phyloP scores from a whole-genome alignment of 2,329 filamentous ascomycete genomes.

The Stachybotrys echinatus region DNA sequence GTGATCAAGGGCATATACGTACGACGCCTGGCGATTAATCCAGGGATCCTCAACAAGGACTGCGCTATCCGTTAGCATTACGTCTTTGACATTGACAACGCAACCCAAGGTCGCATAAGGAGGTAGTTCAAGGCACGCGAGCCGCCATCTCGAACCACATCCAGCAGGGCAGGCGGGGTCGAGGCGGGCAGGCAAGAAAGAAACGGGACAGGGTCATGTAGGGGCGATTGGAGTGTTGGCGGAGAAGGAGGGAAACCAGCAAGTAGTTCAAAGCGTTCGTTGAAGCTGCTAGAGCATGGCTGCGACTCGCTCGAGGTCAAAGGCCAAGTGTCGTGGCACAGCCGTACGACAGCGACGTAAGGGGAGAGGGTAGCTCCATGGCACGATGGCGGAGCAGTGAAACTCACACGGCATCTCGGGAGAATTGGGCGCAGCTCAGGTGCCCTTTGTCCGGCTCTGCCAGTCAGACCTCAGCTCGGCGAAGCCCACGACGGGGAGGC shows the following conservation, averaged over 20 bases:
- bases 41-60: constrained; percentile 33
- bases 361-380: not conserved
- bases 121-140: too few species aligned
- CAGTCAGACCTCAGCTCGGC: not conserved
- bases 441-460: not conserved
- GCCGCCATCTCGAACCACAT: too few species aligned
- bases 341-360: not conserved
- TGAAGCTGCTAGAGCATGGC: not conserved
- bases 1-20: constrained; percentile 10
- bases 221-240: not conserved
- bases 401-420: constrained; percentile 33
- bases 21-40: constrained; percentile 33
- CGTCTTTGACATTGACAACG: too few species aligned
- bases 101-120: too few species aligned
- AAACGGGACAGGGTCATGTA: not conserved
- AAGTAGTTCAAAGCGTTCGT: not conserved
- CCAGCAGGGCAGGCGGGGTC: too few species aligned
- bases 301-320: not conserved
- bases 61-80: too few species aligned
- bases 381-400: constrained; percentile 4
- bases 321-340: not conserved
- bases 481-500: not conserved
- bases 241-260: not conserved
- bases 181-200: too few species aligned
- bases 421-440: not conserved